phyloP scores from a whole-genome alignment of 305 asterid genomes.

The Rubia peregrina region DNA sequence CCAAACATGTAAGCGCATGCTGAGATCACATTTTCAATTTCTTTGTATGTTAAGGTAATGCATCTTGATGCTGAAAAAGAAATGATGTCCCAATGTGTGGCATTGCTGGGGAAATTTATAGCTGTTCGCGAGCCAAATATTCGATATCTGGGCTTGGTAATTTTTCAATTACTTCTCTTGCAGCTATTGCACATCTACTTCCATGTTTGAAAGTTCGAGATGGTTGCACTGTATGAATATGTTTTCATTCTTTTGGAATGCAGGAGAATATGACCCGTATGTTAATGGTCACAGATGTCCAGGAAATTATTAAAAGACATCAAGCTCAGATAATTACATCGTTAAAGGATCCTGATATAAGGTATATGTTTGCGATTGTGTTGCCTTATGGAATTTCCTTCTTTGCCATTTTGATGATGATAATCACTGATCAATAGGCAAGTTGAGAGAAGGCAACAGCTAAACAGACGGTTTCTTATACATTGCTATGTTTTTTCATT shows the following conservation, averaged over 20 bases:
- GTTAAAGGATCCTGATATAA: conserved; percentile 97
- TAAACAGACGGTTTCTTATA: neutral
- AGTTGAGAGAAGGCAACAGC: neutral
- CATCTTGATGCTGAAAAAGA: conserved; percentile 99
- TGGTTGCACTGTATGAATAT: conserved; percentile 28
- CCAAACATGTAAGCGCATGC: neutral
- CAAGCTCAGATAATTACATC: conserved; percentile 99
- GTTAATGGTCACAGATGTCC: conserved; percentile 99
- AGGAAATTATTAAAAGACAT: conserved; percentile 94
- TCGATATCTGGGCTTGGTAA: conserved; percentile 98
- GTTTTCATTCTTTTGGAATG: conserved; percentile 27
- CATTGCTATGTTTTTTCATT: neutral
- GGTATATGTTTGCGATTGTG: conserved; percentile 35
- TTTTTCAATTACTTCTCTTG: conserved; percentile 12
- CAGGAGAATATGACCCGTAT: conserved; percentile 99
- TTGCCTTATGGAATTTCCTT: conserved; percentile 20
- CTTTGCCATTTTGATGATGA: neutral
- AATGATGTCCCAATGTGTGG: conserved; percentile 99
- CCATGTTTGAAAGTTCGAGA: neutral
- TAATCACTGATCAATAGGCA: neutral
- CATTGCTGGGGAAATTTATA: conserved; percentile 96
- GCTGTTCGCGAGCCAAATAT: conserved; percentile 99
- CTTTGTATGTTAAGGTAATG: conserved; percentile 57
- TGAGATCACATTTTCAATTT: neutral
- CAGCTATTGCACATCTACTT: neutral